phyloP scores from a whole-genome alignment of 352 stramenopile species.

The Phytophthora sp. region DNA sequence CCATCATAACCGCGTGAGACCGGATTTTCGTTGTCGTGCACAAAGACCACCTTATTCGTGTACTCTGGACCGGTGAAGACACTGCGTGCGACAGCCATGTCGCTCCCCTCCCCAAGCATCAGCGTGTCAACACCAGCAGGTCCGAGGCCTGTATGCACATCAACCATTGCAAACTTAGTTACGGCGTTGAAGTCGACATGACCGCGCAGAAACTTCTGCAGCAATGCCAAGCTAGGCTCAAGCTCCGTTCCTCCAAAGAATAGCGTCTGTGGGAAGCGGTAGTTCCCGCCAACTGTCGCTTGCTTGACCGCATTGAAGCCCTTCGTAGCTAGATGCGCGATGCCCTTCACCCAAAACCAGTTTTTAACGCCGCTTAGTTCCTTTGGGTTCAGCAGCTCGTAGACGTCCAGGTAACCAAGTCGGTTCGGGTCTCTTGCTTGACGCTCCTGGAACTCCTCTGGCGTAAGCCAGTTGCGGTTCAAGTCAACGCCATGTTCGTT shows the following conservation, averaged over 20 bases:
- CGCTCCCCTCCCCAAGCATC: slow-evolving; percentile 37
- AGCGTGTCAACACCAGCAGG: slow-evolving; percentile 64
- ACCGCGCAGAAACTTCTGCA: slow-evolving; percentile 68
- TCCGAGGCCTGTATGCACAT: slow-evolving; percentile 95
- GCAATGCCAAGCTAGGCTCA: slow-evolving; percentile 66
- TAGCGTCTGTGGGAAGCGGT: slow-evolving; percentile 81
- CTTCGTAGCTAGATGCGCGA: slow-evolving; percentile 41
- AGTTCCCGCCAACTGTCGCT: slow-evolving; percentile 89
- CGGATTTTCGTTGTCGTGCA: slow-evolving; percentile 36
- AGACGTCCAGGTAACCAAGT: slow-evolving; percentile 79
- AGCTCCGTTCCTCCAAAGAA: slow-evolving; percentile 87
- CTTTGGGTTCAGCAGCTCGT: slow-evolving; percentile 71
- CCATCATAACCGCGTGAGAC: slow-evolving; percentile 66
- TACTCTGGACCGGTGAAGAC: slow-evolving; percentile 40
- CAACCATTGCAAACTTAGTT: slow-evolving; percentile 77
- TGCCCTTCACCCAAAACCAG: slow-evolving; percentile 60
- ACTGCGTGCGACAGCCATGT: slow-evolving; percentile 36
- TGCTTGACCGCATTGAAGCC: slow-evolving; percentile 76
- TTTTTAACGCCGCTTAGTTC: slow-evolving; percentile 31
- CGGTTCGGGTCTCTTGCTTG: slow-evolving; percentile 73
- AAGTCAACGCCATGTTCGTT: slow-evolving; percentile 96
- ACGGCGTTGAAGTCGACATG: slow-evolving; percentile 52
- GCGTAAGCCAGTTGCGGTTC: slow-evolving; percentile 91
- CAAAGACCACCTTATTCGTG: slow-evolving; percentile 38
- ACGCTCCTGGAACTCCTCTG: slow-evolving; percentile 53